Base-by-base conservation (phyloP, 106 monocot species). In the Apostasia shenzhenica region DNA sequence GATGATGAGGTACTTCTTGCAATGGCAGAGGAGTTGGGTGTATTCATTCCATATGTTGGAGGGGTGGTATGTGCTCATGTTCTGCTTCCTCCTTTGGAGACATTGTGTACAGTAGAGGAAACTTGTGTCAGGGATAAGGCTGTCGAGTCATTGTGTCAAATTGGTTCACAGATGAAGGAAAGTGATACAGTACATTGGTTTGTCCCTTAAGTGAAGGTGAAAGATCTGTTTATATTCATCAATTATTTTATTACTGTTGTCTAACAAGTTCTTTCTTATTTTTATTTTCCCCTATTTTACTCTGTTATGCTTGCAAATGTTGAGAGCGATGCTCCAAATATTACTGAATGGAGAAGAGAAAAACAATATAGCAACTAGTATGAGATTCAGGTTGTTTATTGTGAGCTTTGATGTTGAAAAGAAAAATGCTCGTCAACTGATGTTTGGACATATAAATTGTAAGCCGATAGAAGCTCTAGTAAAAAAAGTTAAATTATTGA, bases 1-100 rank as follows among this genome's bases (percentile, higher is more conserved):
- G 94, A 94, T 69, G 94, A 94, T 62, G 94, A 94, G 72, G 90
- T 94, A 49, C 94, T 94, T 78, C 94, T 90, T 79, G 94, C 94
- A 49, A 94, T 94, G 94, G 94, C 86, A 0, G 94, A 90, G 74
- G 89, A 94, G 57, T 61, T 94, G 56, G 94, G 94, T 0, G 87
- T 80, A 12, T 94, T 94, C 59, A 94, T 94, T 80, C 94, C 94
- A 51, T 90, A 90, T 82, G 87, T 94, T 73, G 94, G 94, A 52
- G 94, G 94, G 13, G 78, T 90, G 41, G 94, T 90, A 5, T 71
- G 82, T 82, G 84, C 90, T 55, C 84, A 84, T 80, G 90, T 90
- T 45, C 68, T 94, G 52, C 84, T 94, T 43, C 87, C 90, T 6
- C 94, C 94, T 8, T 78, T 94, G 60, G 94, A 94, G 71, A 90